Evolutionary conservation across 495 filamentous ascomycete genomes (phyloP), one percentile per base, ranked within the genome.

Genomic region (Amorphotheca resinae): DNA sequence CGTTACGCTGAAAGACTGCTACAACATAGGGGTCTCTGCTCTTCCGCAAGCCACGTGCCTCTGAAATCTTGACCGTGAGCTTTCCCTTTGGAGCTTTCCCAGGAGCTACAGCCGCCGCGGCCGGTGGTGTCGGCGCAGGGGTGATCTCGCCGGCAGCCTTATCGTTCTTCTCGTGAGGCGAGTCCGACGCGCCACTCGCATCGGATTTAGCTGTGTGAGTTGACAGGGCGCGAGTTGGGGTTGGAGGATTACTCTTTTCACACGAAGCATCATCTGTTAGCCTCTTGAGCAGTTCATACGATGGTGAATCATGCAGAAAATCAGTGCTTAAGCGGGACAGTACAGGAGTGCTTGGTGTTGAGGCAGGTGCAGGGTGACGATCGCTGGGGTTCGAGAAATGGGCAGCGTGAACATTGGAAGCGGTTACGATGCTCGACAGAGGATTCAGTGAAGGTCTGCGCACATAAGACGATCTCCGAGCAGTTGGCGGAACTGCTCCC

Each of bases 1-100:
- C 93, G 53, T 88, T 91, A 61, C 84, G 84, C 58, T 98, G 91
- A 54, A 95, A 98, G 18, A 93, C 88, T 32, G 87, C 94, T 11
- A 98, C 87, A 16, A 94, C 87, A 56, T 96, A 98, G 1, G 91
- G 91, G 54, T 94, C 82, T 30, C 75, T 72, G 56, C 87, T 86
- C 9, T 79, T 83, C 39, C 80, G 72, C 20, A 98, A 62, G 2
- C 84, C 85, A 52, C 84, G 73, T 23, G 80, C 91, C 62, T 93
- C 84, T 42, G 76, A 66, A 22, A 98, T 88, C 48, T 80, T 84
- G 42, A 98, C 83, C 22, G 81, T 82, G 15, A 98, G 69, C 59
- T 94, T 94, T 20, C 91, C 91, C 58, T 83, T 91, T 18, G 85
- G 70, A 9, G 78, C 67, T n/a, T 80, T 81, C 5, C 86, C 79